Evolutionary conservation across 352 stramenopile species (phyloP).

Genomic region (Phytophthora agathidicida): DNA sequence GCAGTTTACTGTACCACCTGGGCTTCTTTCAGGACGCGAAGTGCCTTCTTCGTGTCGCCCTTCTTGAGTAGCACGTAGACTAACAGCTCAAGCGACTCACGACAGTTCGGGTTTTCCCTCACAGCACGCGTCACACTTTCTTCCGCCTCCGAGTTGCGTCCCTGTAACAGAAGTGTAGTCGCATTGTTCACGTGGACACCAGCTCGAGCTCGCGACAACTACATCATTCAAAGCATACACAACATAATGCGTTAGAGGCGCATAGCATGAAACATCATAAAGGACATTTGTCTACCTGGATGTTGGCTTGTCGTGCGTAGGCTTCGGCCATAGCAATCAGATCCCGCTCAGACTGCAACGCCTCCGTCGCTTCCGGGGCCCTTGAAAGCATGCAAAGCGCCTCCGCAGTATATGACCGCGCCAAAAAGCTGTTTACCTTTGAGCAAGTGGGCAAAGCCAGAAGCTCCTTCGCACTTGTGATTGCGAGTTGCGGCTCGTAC

Average conservation of each 20-base stretch:
- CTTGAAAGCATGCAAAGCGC: constrained; percentile 89
- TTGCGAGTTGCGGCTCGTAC: constrained; percentile 89
- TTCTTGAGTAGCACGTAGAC: constrained; percentile 91
- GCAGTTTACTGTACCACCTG: constrained; percentile 65
- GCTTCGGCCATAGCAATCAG: constrained; percentile 80
- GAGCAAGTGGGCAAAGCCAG: constrained; percentile 70
- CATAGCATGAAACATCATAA: neutral
- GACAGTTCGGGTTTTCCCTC: constrained; percentile 80
- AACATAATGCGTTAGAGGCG: constrained; percentile 7
- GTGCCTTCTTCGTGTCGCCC: constrained; percentile 87
- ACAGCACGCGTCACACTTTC: constrained; percentile 87
- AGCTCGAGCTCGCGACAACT: constrained; percentile 71
- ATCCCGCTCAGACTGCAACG: constrained; percentile 75
- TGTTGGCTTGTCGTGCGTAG: constrained; percentile 78
- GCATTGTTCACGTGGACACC: constrained; percentile 89
- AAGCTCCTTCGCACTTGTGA: constrained; percentile 84
- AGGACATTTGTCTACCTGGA: constrained; percentile 46
- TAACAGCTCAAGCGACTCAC: constrained; percentile 84
- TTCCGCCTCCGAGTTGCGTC: constrained; percentile 73
- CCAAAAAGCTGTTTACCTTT: constrained; percentile 79
- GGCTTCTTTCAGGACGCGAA: constrained; percentile 87
- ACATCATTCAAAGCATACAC: neutral
- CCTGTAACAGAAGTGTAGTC: constrained; percentile 77
- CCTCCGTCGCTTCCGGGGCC: constrained; percentile 76
- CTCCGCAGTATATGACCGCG: constrained; percentile 89